Base-by-base conservation (phyloP, 2,329 filamentous ascomycete genomes). In the Colletotrichum tabaci region DNA sequence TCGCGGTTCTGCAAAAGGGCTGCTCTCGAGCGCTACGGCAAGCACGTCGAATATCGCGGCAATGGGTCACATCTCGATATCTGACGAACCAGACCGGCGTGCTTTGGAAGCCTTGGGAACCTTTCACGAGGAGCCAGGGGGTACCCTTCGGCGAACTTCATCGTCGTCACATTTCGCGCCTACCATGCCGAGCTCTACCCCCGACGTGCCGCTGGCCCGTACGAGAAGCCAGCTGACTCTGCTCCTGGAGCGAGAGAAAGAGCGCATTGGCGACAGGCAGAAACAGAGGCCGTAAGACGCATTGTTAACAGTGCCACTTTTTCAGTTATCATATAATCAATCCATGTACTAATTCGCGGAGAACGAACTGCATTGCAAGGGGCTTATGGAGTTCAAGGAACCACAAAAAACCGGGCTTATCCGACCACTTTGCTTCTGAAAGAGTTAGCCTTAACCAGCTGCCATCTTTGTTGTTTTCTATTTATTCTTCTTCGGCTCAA, bases 201-300 rank as follows among this genome's bases (percentile, higher is more conserved):
- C 85, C 35, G 79, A 79, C 16, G 82, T 88, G 9, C 87, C 86
- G 4, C 80, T 91, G 60, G 88, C 84, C n/a, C 83, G 88, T 68
- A 87, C 88, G n/a, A 89, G 87, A 78, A 91, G 89, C 75, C 88
- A 91, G 76, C 81, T 91, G 38, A 87, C 86, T 12, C 80, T 91
- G 4, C 81, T 91, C 1, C 81, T 91, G 23, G 87, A 90, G 74
- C 85, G 86, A 46, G 87, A 88, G 73, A 87, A 85, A 74, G 80
- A 64, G 57, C 60, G 66, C 12, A n/a, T 70, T 40, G 70, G 70
- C 26, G 70, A 72, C 35, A 61, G 61, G 40, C 56, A 66, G 46
- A 71, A 66, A 61, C 61, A 49, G 9, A 65, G 61, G 55, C 52
- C 66, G 21, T 72, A 49, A 61, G 23, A 55, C 44, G 23, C 30